Evolutionary conservation across 2,329 filamentous ascomycete species (phyloP), one percentile per base, ranked within the genome.

Genomic region (Cercospora janseana): DNA sequence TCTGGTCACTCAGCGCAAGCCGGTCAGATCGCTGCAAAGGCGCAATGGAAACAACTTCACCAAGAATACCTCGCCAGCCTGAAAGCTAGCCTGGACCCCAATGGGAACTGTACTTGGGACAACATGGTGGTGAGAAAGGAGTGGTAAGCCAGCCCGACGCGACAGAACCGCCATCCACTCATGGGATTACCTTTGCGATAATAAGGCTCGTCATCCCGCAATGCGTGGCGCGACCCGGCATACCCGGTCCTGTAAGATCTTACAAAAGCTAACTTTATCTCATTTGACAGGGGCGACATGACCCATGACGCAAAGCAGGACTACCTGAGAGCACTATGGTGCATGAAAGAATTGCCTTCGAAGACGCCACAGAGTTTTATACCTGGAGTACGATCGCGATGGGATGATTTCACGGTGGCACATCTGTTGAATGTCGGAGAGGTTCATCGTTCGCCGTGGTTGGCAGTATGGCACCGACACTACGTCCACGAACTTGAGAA

Each of bases 401-500:
- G 50, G 43, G 57, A 61, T 40, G 59, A 61, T n/a, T 58, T 57
- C 18, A 49, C 46, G 4, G 52, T 54, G n/a, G 54, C 42, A 9
- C 54, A 57, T 34, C 4, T 54, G 18, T 29, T 49, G 35, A 54
- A 59, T 26, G 32, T 32, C 1, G 10, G 18, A 4, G 20, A 15
- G 13, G 35, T 60, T 7, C 51, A 57, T 24, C 51, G 51, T 18
- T 54, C 54, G 12, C 54, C 54, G 4, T 47, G 32, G 52, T 52
- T 54, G 7, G 41, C 41, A 2, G 21, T 51, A 10, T 58, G 43
- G 53, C 49, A 54, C 27, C 40, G 52, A 49, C 46, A 60, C 32
- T 49, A 45, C 34, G 21, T 27, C 29, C 27, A 46, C 65, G 6
- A 59, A 63, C 55, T 60, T 49, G 51, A 56, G 45, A 55, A 44